Conservation (phyloP, 805 yeast species). For the Tetrapisispora nanseiensis region DNA sequence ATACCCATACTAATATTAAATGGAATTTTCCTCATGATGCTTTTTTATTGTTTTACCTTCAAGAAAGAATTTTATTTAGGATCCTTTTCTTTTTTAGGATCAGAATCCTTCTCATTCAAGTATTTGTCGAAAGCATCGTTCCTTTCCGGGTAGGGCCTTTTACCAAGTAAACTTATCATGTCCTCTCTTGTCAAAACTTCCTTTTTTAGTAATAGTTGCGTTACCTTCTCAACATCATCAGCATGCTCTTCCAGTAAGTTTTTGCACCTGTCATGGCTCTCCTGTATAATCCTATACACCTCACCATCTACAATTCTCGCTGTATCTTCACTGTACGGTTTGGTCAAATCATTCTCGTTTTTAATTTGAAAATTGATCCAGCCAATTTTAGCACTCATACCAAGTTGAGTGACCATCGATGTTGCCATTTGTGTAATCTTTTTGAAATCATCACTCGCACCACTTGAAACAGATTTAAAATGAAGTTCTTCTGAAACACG, state of each 20-base stretch:
- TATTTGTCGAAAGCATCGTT: constrained; percentile 66
- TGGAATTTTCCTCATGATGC: not conserved
- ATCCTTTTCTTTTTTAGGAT: not conserved
- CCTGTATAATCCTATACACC: constrained; percentile 66
- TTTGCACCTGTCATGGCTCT: constrained; percentile 64
- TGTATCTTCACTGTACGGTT: constrained; percentile 85
- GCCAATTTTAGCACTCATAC: constrained; percentile 81
- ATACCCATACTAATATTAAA: too few species aligned
- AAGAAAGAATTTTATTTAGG: not conserved
- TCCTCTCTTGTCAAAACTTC: constrained; percentile 93
- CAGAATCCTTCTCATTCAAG: constrained; percentile 19
- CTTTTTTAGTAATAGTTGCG: constrained; percentile 72
- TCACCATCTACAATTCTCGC: constrained; percentile 74
- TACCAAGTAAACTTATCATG: constrained; percentile 81
- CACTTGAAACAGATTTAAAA: constrained; percentile 79
- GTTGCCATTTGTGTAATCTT: constrained; percentile 84
- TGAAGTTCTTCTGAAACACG: constrained; percentile 86
- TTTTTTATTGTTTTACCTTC: not conserved
- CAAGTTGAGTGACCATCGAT: constrained; percentile 78
- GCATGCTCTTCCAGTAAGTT: constrained; percentile 54
- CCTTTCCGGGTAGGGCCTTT: constrained; percentile 82
- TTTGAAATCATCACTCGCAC: constrained; percentile 88
- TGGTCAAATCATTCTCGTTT: constrained; percentile 52
- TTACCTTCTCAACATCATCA: constrained; percentile 72
- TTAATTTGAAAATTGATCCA: constrained; percentile 34